phyloP scores from a whole-genome alignment of 164 flowering plant species.

The Liriodendron chinense region DNA sequence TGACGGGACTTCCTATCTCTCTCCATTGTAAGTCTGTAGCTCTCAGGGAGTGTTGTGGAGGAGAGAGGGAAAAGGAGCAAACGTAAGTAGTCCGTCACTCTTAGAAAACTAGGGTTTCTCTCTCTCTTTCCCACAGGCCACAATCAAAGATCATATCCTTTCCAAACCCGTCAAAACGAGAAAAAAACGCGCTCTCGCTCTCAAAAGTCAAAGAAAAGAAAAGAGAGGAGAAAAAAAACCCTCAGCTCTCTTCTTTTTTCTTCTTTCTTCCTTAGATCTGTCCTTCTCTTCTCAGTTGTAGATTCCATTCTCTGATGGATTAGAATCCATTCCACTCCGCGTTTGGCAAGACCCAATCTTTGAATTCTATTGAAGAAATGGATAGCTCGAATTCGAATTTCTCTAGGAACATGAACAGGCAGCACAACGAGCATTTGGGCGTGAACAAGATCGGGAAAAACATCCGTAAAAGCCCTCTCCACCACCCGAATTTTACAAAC shows the following conservation, averaged over 20 bases:
- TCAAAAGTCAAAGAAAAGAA: not conserved
- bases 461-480: conserved; percentile 86
- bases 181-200: not conserved
- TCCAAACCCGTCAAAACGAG: not conserved
- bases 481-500: conserved; percentile 64
- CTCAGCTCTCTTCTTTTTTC: not conserved
- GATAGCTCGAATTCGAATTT: conserved; percentile 29
- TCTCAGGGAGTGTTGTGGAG: too few relatives aligned
- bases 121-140: not conserved
- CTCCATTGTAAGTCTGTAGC: not conserved
- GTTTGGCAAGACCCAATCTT: not conserved
- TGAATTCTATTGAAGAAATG: not conserved
- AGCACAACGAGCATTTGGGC: conserved; percentile 74
- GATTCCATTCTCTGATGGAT: not conserved
- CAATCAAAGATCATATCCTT: not conserved
- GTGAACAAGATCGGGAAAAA: conserved; percentile 87
- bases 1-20: not conserved
- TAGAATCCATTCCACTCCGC: not conserved
- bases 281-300: not conserved
- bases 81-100: not conserved
- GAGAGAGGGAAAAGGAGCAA: not conserved
- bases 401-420: conserved; percentile 44
- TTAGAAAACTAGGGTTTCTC: not conserved
- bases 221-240: not conserved
- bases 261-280: not conserved